Percentiles rank a stretch among this genome's conserved stretches.
These are phyloP conservation scores for Fusarium goolgardi DNA, from an alignment of 2,329 filamentous ascomycete genomes.

Conservation along the genomic window DNA sequence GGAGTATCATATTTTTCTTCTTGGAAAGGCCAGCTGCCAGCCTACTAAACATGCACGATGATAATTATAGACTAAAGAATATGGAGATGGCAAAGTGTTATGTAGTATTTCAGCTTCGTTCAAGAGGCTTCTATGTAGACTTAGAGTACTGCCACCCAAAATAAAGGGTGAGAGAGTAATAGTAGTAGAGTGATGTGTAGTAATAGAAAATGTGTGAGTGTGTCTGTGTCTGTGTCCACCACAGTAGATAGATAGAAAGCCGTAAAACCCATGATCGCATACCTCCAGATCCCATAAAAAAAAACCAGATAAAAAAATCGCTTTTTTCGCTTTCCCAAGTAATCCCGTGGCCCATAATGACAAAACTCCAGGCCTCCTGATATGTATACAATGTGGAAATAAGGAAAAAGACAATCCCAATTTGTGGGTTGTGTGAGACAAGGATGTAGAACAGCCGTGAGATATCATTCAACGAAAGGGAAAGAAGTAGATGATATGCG, in stretches of 20 bases:
- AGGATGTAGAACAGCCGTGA: constrained; percentile 27
- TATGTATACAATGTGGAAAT: constrained; percentile 17
- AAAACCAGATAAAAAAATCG: constrained; percentile 13
- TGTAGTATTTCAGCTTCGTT: constrained; percentile 29
- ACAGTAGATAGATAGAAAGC: constrained; percentile 12
- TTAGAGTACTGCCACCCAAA: constrained; percentile 25
- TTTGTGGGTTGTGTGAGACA: constrained; percentile 3
- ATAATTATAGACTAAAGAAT: constrained; percentile 21
- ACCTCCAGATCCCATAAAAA: constrained; percentile 14
- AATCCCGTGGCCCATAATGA: constrained; percentile 16
- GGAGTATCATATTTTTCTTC: constrained; percentile 4
- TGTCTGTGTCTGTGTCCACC: constrained; percentile 11
- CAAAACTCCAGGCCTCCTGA: constrained; percentile 31
- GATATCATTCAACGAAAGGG: constrained; percentile 24
- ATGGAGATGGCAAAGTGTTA: constrained; percentile 20
- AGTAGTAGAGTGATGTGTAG: constrained; percentile 30
- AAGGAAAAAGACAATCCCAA: constrained; percentile 22
- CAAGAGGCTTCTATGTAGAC: constrained; percentile 18
- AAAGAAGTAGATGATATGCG: constrained; percentile 29
- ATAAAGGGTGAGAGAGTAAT: constrained; percentile 12
- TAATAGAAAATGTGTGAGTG: neutral
- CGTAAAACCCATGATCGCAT: constrained; percentile 34
- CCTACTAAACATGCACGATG: constrained; percentile 9
- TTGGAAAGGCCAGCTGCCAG: neutral
- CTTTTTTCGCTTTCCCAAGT: constrained; percentile 39